Evolutionary conservation across 2,329 filamentous ascomycete species (phyloP).

Genomic region (Penicillium italicum): DNA sequence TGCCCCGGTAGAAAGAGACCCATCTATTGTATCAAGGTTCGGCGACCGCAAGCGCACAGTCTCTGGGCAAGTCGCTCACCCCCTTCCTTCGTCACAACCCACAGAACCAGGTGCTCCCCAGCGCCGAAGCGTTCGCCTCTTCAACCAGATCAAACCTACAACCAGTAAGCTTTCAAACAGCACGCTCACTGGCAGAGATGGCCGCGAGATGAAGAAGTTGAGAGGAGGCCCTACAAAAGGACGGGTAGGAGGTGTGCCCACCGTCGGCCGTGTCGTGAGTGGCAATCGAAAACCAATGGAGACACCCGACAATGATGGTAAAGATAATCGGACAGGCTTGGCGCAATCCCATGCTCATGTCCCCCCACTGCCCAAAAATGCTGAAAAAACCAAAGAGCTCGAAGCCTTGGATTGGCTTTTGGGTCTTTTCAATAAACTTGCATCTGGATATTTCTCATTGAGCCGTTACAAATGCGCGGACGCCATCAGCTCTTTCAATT

Average conservation of each 20-base stretch:
- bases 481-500: conserved; percentile 69
- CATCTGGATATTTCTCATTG: conserved; percentile 72
- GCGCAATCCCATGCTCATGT: conserved; percentile 27
- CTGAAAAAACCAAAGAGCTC: conserved; percentile 62
- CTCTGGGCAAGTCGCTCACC: conserved; percentile 68
- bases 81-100: conserved; percentile 50
- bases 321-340: conserved; percentile 50
- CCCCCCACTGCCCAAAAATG: conserved; percentile 31
- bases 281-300: conserved; percentile 72
- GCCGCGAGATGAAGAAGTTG: conserved; percentile 77
- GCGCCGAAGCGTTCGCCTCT: conserved; percentile 69
- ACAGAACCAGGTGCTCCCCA: conserved; percentile 63
- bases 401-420: conserved; percentile 74
- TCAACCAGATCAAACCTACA: conserved; percentile 66
- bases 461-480: conserved; percentile 75
- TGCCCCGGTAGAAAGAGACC: conserved; percentile 32
- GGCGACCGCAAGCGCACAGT: conserved; percentile 81
- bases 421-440: conserved; percentile 77
- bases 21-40: conserved; percentile 33
- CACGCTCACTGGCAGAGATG: conserved; percentile 57
- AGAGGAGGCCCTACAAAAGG: conserved; percentile 69
- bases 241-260: conserved; percentile 63
- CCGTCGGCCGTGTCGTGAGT: conserved; percentile 81
- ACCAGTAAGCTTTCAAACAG: conserved; percentile 60
- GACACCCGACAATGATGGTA: conserved; percentile 65